Conservation (phyloP, 2,329 filamentous ascomycete species). For the Shiraia bambusicola region DNA sequence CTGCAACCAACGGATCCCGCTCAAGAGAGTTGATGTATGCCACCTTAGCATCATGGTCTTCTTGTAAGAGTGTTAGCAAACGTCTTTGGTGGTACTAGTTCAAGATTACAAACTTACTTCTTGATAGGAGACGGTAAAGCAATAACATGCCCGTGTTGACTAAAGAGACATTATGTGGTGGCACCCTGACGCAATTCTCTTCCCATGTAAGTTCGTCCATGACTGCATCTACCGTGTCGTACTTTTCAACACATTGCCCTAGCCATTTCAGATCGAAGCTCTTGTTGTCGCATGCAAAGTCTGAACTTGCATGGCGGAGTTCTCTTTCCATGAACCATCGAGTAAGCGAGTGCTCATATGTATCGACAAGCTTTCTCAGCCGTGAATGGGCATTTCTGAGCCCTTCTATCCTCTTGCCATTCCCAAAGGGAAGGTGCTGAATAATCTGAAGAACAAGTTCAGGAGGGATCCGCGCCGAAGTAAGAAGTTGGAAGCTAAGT, state of each 20-base stretch:
- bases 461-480: conserved; percentile 23
- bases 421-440: conserved; percentile 26
- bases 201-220: conserved; percentile 32
- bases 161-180: conserved; percentile 27
- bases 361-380: conserved; percentile 18
- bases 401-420: conserved; percentile 20
- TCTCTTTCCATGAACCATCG: conserved; percentile 24
- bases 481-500: conserved; percentile 7
- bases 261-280: conserved; percentile 27
- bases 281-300: conserved; percentile 24
- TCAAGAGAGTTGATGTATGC: conserved; percentile 25
- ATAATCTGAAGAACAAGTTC: conserved; percentile 33
- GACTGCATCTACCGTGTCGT: conserved; percentile 34
- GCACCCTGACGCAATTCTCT: conserved; percentile 28
- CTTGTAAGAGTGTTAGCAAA: conserved; percentile 12
- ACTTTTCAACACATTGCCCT: conserved; percentile 27
- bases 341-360: conserved; percentile 31
- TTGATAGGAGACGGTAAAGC: conserved; percentile 21
- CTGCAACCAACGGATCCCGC: conserved; percentile 26
- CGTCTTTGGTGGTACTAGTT: neutral
- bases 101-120: conserved; percentile 14
- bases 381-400: conserved; percentile 23
- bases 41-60: conserved; percentile 14
- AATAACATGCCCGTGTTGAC: conserved; percentile 32
- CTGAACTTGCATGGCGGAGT: conserved; percentile 29